Conservation (phyloP, 1,139 yeast species). For the Debaryomyces sp. region DNA sequence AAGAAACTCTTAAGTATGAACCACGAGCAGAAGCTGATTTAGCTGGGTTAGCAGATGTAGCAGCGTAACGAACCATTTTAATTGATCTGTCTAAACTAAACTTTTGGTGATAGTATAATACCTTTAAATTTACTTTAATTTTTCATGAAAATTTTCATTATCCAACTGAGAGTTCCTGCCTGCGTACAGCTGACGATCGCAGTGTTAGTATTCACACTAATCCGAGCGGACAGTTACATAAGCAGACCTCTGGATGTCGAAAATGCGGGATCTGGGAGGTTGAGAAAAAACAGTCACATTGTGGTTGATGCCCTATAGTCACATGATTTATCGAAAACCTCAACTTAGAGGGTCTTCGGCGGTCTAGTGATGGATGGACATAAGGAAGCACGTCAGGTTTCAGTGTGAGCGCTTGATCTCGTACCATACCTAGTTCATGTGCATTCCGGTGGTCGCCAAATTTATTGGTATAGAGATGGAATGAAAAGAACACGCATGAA, state of each 20-base stretch:
- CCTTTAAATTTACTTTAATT: slow-evolving; percentile 1
- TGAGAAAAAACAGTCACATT: background rate
- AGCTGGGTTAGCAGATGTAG: slow-evolving; percentile 99
- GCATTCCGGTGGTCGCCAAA: too few relatives aligned
- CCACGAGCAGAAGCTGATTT: slow-evolving; percentile 99
- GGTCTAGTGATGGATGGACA: background rate
- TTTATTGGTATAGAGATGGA: too few relatives aligned
- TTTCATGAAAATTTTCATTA: slow-evolving; percentile 8
- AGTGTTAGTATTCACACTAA: background rate
- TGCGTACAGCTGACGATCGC: slow-evolving; percentile 5
- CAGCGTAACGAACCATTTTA: slow-evolving; percentile 84
- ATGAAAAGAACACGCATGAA: too few relatives aligned
- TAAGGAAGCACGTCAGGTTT: too few relatives aligned
- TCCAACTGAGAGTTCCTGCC: background rate
- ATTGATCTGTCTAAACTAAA: slow-evolving; percentile 9
- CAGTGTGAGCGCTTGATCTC: too few relatives aligned
- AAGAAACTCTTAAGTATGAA: slow-evolving; percentile 98
- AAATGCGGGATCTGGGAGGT: background rate
- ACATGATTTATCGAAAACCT: background rate
- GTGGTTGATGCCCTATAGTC: background rate
- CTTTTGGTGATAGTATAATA: slow-evolving; percentile 9
- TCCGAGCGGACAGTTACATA: background rate
- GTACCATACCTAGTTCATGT: too few relatives aligned
- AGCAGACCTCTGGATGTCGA: background rate
- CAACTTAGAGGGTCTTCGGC: background rate